Base-by-base conservation (phyloP, 108 stramenopile genomes). In the Schizochytrium sp. region DNA sequence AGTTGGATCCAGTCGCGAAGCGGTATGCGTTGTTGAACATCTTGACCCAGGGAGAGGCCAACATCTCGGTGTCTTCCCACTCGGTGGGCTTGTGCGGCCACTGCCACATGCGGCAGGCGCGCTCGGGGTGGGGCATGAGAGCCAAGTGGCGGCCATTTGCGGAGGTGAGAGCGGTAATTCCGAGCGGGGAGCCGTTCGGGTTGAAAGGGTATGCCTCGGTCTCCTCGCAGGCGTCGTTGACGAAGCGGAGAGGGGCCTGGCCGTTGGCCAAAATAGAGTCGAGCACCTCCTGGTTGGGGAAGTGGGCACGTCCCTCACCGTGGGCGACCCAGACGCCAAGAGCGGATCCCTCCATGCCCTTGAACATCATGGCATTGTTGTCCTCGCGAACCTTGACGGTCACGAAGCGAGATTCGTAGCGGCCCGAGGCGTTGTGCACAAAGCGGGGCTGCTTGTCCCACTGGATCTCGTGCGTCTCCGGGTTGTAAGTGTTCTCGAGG, bases 101-200 rank as follows among this genome's bases (percentile, higher is more conserved):
- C 94, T 99, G 99, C 99, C 99, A 99, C 46, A 94, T 92, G 10
- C 96, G 96, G 92, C 97, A 97, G 56, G 97, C 96, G 61, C 99
- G 95, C 92, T 99, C 98, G 47, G 99, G 99, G 89, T 99, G 99
- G 45, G 99, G 99, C 99, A 99, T 99, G 93, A 99, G 92, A 40
- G 99, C 99, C 40, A 99, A 92, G 93, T 99, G 98, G 10, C 98
- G 94, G 57, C 99, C 99, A 89, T 98, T 97, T 64, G 96, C 96
- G n/a, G 98, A 98, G 91, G 97, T 98, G n/a, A 99, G 93, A 17
- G 97, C 99, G 58, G 99, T 98, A 88, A 99, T 96, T 57, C 99
- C 99, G 46, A 93, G 95, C 4, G 98, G 97, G 89, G 97, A 98
- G 50, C 99, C 99, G 92, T 99, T 99, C 15, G 99, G 98, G 91